Evolutionary conservation across 108 stramenopile genomes (phyloP).

Genomic region (Nannochloropsis salina): DNA sequence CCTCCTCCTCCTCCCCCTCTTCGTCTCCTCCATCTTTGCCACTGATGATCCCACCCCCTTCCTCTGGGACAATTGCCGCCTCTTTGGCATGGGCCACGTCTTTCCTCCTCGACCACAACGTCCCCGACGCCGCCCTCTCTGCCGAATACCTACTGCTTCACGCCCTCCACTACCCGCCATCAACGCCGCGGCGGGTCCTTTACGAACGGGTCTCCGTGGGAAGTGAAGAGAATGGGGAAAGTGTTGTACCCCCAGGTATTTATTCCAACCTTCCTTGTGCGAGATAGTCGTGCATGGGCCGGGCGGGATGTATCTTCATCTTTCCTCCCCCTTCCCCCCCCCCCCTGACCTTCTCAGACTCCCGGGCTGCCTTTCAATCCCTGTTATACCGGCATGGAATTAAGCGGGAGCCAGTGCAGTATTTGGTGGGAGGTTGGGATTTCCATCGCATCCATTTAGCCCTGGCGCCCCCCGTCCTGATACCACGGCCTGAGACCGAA

Average conservation of each 20-base stretch:
- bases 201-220: neutral
- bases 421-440: conserved; percentile 87
- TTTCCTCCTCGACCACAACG: neutral
- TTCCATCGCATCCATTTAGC: conserved; percentile 67
- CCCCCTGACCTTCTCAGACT: neutral
- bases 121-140: neutral
- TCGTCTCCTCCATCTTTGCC: neutral
- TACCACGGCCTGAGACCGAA: conserved; percentile 90
- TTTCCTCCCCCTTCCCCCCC: neutral
- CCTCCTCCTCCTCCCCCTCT: neutral
- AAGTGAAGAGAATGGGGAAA: neutral
- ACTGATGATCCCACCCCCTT: neutral
- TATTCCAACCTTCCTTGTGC: neutral
- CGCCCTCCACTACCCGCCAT: neutral
- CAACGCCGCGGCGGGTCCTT: neutral
- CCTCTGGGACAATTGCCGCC: neutral
- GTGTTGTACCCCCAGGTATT: neutral
- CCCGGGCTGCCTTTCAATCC: neutral
- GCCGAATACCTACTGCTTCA: neutral
- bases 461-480: conserved; percentile 69
- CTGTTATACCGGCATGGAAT: neutral
- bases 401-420: conserved; percentile 79
- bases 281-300: neutral
- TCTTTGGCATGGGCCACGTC: neutral
- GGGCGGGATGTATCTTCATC: neutral